Evolutionary conservation across 2,329 filamentous ascomycete species (phyloP), one percentile per base, ranked within the genome.

Genomic region (Paraphoma sp.): DNA sequence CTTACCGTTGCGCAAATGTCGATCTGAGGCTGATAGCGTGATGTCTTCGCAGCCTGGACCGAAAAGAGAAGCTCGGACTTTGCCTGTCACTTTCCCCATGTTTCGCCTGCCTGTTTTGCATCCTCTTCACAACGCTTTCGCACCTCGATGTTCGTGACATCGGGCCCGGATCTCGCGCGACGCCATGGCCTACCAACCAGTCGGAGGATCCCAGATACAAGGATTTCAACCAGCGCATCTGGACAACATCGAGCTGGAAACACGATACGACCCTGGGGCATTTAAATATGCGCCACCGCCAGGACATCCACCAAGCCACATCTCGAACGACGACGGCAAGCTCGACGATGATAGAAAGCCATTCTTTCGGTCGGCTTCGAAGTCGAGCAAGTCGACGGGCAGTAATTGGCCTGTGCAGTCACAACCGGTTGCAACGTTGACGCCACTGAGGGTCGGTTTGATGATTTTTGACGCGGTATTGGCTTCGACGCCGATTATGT

Each of bases 401-500:
- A 52, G 40, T 29, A 46, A 57, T n/a, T 64, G 66, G 63, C 64
- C 68, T 23, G 41, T 56, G 4, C 46, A 59, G 33, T 62, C 67
- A 5, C 61, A 64, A 47, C 60, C 57, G 28, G 57, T 71, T 31
- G 61, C 62, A 29, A 43, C 28, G 1, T 47, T 71, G 8, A 73
- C 69, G 12, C 64, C 63, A 0, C 48, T 64, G 47, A 60, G 65
- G 56, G 52, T 42, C 1, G 54, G 60, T 5, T 55, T 69, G 1
- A 56, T 71, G 8, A 36, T 61, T 3, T 71, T 70, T 28, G 71
- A 72, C 52, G 38, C 59, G 1, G 9, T 72, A 11, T 48, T 73
- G 4, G 68, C 68, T 16, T 69, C 68, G 1, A 51, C 54, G 28
- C 70, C 71, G 16, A 53, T 72, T 1, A 58, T 72, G 55, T 73